Evolutionary conservation across 1,139 yeast species (phyloP), one percentile per base, ranked within the genome.

Genomic region (Insectozyma bohioensis): DNA sequence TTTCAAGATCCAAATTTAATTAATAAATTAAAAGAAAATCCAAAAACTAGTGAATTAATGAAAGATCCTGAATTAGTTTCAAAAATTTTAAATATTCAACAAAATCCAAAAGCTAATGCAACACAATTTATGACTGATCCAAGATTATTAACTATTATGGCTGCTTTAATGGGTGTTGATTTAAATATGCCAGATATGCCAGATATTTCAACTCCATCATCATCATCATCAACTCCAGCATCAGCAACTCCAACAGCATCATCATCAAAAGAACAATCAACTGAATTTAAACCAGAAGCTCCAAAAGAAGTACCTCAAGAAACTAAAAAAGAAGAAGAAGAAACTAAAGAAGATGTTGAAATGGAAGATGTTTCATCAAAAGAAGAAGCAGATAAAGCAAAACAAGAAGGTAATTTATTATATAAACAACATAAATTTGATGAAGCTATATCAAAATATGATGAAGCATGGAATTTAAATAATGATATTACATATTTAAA

Each of bases 401-500:
- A 94, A 61, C 83, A 85, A 9, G 78, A 81, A 58, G 99, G 97
- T 47, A 94, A 94, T 64, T 67, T 75, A 29, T 70, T 85, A 31
- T 94, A 94, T 72, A 92, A 92, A 62, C 72, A 81, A 48, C 85
- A 85, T 56, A 73, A 90, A 54, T 94, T 94, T 48, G 97, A 87
- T 54, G 95, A 84, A 52, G 98, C 99, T 26, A 90, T 94, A 55
- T 85, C 69, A 37, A 71, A 78, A 43, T 94, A 94, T 66, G 72
- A 85, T 53, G 74, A 80, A 52, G 99, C 99, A 2, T 94, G 92
- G 86, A 84, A 81, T 28, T 59, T 80, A 20, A 66, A 72, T 63
- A 75, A 81, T 54, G 98, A 94, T 54, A 86, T 92, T 52, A 92
- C 98, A 1, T 94, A 85, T 60, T 72, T 94, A 56, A 94, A 92